These are phyloP conservation scores for Platanthera zijinensis DNA, from an alignment of 106 monocot species.

Conservation along the genomic window DNA sequence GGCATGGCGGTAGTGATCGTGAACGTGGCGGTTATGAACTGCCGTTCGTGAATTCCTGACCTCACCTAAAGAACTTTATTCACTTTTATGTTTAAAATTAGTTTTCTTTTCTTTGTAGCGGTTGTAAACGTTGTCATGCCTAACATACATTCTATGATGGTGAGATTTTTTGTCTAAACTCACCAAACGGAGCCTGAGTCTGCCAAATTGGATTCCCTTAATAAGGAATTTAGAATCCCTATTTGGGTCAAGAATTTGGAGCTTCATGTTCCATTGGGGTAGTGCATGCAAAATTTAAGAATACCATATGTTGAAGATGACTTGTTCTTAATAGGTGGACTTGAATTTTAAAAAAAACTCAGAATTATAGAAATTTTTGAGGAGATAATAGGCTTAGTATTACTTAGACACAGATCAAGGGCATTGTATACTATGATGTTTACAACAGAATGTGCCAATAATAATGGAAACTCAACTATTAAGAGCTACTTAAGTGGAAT, in stretches of 20 bases:
- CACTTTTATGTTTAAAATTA: no score
- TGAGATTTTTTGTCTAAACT: no score
- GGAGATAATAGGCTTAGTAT: not conserved
- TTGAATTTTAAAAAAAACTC: not conserved
- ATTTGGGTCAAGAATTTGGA: not conserved
- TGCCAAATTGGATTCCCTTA: no score
- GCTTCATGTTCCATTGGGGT: not conserved
- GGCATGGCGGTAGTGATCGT: not conserved
- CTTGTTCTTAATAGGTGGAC: not conserved
- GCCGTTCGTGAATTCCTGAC: no score
- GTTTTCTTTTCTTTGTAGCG: no score
- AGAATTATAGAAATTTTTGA: not conserved
- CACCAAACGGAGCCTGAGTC: no score
- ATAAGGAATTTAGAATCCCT: not conserved
- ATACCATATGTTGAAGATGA: not conserved
- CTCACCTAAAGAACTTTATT: no score
- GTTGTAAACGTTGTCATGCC: no score
- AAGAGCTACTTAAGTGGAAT: not conserved
- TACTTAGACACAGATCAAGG: not conserved
- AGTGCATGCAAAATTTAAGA: not conserved
- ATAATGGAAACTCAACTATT: not conserved
- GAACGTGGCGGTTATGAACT: no score
- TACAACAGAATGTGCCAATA: not conserved
- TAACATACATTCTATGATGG: no score
- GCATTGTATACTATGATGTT: not conserved